Conservation (phyloP, 768 basidiomycete genomes). For the Amanita muscaria region DNA sequence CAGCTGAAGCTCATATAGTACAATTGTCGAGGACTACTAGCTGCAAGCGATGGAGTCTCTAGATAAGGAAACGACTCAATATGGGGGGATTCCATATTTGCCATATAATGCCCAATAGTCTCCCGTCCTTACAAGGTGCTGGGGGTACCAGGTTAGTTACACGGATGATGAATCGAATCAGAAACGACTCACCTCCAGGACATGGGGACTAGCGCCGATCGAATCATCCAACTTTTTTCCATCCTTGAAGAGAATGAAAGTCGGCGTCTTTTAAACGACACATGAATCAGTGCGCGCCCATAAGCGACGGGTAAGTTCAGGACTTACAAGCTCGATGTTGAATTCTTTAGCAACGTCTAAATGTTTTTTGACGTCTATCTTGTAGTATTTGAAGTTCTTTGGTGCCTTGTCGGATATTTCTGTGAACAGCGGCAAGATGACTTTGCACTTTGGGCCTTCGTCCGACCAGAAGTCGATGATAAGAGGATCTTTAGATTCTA, state of each 20-base stretch:
- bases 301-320: neutral
- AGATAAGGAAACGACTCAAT: too few relatives aligned
- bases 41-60: too few relatives aligned
- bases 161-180: too few relatives aligned
- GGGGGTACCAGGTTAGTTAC: neutral
- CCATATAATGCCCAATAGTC: too few relatives aligned
- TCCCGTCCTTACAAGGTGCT: conserved; percentile 2
- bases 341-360: conserved; percentile 39
- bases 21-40: too few relatives aligned
- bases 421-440: conserved; percentile 50
- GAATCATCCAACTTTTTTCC: conserved; percentile 9
- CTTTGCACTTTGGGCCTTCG: conserved; percentile 54
- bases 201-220: conserved; percentile 10
- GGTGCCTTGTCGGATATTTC: conserved; percentile 27
- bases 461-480: conserved; percentile 58
- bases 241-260: conserved; percentile 8
- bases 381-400: conserved; percentile 42
- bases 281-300: neutral
- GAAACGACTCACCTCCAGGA: conserved; percentile 5
- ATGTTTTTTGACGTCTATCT: conserved; percentile 51
- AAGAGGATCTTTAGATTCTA: too few relatives aligned
- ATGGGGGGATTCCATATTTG: too few relatives aligned
- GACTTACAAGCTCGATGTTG: conserved; percentile 41
- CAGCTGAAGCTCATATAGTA: too few relatives aligned
- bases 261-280: conserved; percentile 16